Evolutionary conservation across 352 stramenopile genomes (phyloP), one percentile per base, ranked within the genome.

Genomic region (Phytophthora melonis): DNA sequence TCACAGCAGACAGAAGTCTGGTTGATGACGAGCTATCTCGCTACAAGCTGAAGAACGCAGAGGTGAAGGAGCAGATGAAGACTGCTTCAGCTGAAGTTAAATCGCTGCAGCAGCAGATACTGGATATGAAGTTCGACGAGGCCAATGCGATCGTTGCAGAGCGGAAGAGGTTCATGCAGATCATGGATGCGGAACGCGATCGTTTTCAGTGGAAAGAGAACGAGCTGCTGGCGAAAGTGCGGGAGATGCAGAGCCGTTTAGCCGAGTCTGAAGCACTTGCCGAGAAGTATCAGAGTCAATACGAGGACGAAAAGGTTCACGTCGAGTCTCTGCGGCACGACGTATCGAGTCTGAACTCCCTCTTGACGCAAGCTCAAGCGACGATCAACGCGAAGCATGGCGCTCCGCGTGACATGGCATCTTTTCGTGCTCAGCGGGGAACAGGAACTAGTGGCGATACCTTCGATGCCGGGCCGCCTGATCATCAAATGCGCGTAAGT

Each of bases 221-320:
- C n/a, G 81, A 93, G 47, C 30, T 93, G 11, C 23, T 89, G 3
- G 57, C 34, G 1, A 84, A 89, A 45, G 32, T 90, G 0, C 75
- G 79, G 5, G 86, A 93, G 1, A 39, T 90, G 3, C 79, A 89
- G 34, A 84, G 64, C 25, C 83, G 77, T 7, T 54, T 92, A 5
- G 82, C 68, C 0, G 85, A 92, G 58, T 79, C 73, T 21, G 86
- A 96, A 50, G 84, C 86, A 0, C 43, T 52, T 1, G 76, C 72
- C 1, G 80, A 91, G 27, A 92, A 90, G 30, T 93, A 83, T 43
- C 83, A 89, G 36, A 88, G 67, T 3, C 88, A 95, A 66, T 91
- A 86, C 47, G 89, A 96, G 58, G 89, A 95, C 56, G 89, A 96
- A 63, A 87, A 87, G 34, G 62, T 93, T 0, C 87, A 94, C 32